Evolutionary conservation across 495 filamentous ascomycete genomes (phyloP).

Genomic region (Halenospora varia): DNA sequence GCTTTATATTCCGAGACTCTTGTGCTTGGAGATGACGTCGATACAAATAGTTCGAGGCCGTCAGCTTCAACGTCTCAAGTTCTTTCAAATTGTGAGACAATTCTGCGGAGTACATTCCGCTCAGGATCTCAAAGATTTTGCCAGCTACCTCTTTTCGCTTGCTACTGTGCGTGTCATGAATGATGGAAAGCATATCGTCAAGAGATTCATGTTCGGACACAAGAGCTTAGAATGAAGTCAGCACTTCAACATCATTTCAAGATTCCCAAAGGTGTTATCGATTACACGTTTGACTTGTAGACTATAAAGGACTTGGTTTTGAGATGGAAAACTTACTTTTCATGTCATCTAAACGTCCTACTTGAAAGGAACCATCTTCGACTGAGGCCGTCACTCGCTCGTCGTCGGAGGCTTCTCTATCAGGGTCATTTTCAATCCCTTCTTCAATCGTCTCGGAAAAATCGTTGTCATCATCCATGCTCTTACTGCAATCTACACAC

Average conservation of each 20-base stretch:
- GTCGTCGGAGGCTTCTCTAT: too few species aligned
- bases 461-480: slow-evolving; percentile 26
- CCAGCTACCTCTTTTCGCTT: background rate
- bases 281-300: background rate
- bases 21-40: background rate
- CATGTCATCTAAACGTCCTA: slow-evolving; percentile 7
- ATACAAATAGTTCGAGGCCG: background rate
- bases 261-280: background rate
- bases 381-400: too few species aligned
- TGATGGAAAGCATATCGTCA: slow-evolving; percentile 26
- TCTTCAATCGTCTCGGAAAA: slow-evolving; percentile 25
- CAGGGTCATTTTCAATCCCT: background rate
- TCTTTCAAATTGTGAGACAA: slow-evolving; percentile 9
- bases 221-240: background rate
- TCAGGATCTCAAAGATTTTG: slow-evolving; percentile 19
- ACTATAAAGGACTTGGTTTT: background rate
- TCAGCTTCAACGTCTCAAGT: background rate
- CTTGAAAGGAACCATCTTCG: background rate
- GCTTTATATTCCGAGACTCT: slow-evolving; percentile 10
- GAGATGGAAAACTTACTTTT: slow-evolving; percentile 7
- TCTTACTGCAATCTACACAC: slow-evolving; percentile 27
- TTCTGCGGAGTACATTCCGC: slow-evolving; percentile 13
- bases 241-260: too few species aligned
- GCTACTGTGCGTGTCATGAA: slow-evolving; percentile 1
- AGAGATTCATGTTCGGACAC: slow-evolving; percentile 25